Base-by-base conservation (phyloP, 495 filamentous ascomycete genomes). In the Baudoinia panamericana region DNA sequence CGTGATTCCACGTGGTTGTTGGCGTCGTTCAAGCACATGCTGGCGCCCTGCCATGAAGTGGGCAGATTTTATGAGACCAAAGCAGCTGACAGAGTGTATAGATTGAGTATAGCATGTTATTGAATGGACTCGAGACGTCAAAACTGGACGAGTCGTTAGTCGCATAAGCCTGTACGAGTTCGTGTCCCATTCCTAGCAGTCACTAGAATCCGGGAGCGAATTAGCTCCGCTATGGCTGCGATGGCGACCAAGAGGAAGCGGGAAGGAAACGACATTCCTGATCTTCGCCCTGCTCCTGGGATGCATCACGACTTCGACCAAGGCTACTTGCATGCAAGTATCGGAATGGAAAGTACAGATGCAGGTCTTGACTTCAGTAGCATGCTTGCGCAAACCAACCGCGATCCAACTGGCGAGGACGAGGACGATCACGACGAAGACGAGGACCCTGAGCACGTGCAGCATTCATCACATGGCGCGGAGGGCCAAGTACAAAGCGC, bases 221-320 rank as follows among this genome's bases (percentile, higher is more conserved):
- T n/a, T n/a, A n/a, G n/a, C n/a, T n/a, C n/a, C n/a, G 36, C 22
- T 16, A 50, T 50, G 46, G 46, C 46, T 5, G 22, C 32, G 7
- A 15, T 48, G 11, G 21, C 29, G n/a, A 57, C 50, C 43, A 63
- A 63, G 51, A 48, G 60, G 18, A 63, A 63, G 50, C 58, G 60
- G 36, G 57, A 56, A 23, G 36, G 45, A 13, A 48, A 54, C 25
- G 60, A 63, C 39, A 45, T 50, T 26, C 50, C 28, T 27, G 36
- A 28, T 16, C 30, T 53, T 10, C 48, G 57, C 35, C 33, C 50
- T 13, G 52, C 60, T 4, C 55, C 60, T 17, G 57, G 48, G 46
- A 46, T 48, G 40, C 32, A 41, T 15, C 15, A 50, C 33, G 48
- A 54, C 22, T 55, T 48, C 47, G 49, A 41, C 34, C 20, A 40